Conservation (phyloP, 129 eudicot species). For the Chrysanthemum makinoi region DNA sequence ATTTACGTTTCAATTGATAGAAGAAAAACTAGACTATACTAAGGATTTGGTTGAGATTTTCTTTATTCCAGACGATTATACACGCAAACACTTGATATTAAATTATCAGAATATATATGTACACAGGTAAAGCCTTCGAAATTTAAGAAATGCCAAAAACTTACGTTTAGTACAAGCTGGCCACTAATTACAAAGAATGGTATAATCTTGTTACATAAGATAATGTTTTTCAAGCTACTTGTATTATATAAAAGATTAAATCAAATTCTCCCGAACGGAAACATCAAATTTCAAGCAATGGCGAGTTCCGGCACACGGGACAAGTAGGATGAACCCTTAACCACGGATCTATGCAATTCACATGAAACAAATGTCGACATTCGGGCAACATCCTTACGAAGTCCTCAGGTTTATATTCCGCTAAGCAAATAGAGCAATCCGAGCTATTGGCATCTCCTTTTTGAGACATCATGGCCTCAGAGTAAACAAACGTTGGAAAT, state of each 20-base stretch:
- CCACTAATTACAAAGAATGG: conserved; percentile 8
- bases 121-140: not conserved
- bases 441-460: conserved; percentile 16
- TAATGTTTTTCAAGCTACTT: conserved; percentile 14
- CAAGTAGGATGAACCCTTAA: conserved; percentile 30
- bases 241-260: not conserved
- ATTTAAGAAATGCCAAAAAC: not conserved
- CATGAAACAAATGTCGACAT: conserved; percentile 26
- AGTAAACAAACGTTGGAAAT: conserved; percentile 29
- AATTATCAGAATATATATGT: not conserved
- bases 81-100: not conserved
- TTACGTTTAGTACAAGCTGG: conserved; percentile 23
- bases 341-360: conserved; percentile 25
- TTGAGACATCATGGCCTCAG: conserved; percentile 9
- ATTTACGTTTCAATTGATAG: no score
- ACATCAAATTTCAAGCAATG: not conserved
- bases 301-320: conserved; percentile 35
- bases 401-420: conserved; percentile 15
- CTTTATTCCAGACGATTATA: not conserved
- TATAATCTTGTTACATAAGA: not conserved
- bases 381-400: conserved; percentile 24
- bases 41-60: no score
- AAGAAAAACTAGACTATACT: no score
- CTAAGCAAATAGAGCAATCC: conserved; percentile 30
- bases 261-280: not conserved